Percentiles rank a stretch among this genome's conserved stretches.
Evolutionary conservation across 2,329 filamentous ascomycete species (phyloP).

Genomic region (Dothideomycetes sp.): DNA sequence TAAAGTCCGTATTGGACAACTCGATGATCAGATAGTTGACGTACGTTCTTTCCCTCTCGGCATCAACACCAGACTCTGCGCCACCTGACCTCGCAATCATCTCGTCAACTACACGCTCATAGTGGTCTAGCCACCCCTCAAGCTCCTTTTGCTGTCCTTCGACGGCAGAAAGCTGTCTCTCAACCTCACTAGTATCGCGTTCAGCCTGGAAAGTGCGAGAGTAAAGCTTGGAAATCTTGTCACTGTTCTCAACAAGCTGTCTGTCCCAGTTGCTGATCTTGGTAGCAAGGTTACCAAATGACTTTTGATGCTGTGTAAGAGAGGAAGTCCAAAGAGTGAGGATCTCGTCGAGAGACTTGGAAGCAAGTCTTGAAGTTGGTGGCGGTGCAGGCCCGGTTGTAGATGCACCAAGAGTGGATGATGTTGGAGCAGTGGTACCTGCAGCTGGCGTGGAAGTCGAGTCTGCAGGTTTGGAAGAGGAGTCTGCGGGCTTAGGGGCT

Average conservation of each 20-base stretch:
- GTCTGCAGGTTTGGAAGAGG: slow-evolving; percentile 9
- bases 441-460: slow-evolving; percentile 2
- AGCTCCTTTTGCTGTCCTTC: slow-evolving; percentile 91
- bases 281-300: slow-evolving; percentile 82
- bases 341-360: slow-evolving; percentile 99
- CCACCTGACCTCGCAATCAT: slow-evolving; percentile 58
- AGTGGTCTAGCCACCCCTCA: slow-evolving; percentile 75
- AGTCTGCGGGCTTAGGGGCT: slow-evolving; percentile 10
- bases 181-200: slow-evolving; percentile 83
- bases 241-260: slow-evolving; percentile 82
- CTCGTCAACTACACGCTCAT: slow-evolving; percentile 83
- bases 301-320: slow-evolving; percentile 89
- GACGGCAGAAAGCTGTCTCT: slow-evolving; percentile 78
- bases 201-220: slow-evolving; percentile 88
- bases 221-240: slow-evolving; percentile 90
- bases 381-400: slow-evolving; percentile 73
- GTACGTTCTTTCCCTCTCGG: slow-evolving; percentile 86
- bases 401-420: slow-evolving; percentile 53
- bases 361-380: slow-evolving; percentile 76
- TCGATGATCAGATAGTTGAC: slow-evolving; percentile 17
- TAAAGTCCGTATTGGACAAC: background rate
- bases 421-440: slow-evolving; percentile 22
- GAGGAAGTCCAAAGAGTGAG: slow-evolving; percentile 95
- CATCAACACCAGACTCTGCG: slow-evolving; percentile 76
- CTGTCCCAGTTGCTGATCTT: slow-evolving; percentile 87